Conservation (phyloP, 495 filamentous ascomycete species). For the Pyrenula aspistea region DNA sequence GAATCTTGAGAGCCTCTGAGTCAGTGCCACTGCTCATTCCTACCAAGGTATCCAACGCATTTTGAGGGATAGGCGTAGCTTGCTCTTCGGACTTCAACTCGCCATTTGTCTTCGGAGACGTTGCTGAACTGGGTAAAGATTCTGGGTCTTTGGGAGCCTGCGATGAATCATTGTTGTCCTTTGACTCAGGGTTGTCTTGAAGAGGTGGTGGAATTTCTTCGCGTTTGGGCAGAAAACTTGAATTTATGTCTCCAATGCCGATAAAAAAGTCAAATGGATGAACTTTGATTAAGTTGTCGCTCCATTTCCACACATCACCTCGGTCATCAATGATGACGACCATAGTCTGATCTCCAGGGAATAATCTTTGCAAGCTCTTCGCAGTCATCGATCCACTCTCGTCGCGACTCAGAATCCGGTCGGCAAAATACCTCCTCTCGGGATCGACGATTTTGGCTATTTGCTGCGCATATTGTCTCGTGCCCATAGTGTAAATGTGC, state of each 20-base stretch:
- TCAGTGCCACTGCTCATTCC: constrained; percentile 67
- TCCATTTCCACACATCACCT: constrained; percentile 96
- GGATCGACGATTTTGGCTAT: constrained; percentile 93
- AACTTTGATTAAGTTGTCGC: constrained; percentile 88
- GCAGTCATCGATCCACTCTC: constrained; percentile 86
- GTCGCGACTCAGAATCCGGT: constrained; percentile 88
- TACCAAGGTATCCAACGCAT: constrained; percentile 62
- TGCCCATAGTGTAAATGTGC: constrained; percentile 99
- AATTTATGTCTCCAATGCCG: constrained; percentile 98
- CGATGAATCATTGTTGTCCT: constrained; percentile 7
- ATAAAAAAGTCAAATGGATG: constrained; percentile 94
- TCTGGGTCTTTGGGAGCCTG: constrained; percentile 10
- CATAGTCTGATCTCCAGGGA: constrained; percentile 97
- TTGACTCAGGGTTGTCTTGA: not conserved
- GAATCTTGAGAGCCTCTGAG: constrained; percentile 54
- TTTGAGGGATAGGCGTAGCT: constrained; percentile 18
- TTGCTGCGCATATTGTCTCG: constrained; percentile 79
- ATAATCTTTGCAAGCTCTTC: constrained; percentile 83
- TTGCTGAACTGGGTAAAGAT: constrained; percentile 9
- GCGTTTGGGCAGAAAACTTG: constrained; percentile 85
- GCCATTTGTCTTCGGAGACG: constrained; percentile 17
- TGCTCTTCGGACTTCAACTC: constrained; percentile 16
- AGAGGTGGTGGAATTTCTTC: constrained; percentile 45
- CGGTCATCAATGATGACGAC: constrained; percentile 97
- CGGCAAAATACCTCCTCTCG: constrained; percentile 76